Base-by-base conservation (phyloP, 2,329 filamentous ascomycete genomes). In the Diaporthe sp. region DNA sequence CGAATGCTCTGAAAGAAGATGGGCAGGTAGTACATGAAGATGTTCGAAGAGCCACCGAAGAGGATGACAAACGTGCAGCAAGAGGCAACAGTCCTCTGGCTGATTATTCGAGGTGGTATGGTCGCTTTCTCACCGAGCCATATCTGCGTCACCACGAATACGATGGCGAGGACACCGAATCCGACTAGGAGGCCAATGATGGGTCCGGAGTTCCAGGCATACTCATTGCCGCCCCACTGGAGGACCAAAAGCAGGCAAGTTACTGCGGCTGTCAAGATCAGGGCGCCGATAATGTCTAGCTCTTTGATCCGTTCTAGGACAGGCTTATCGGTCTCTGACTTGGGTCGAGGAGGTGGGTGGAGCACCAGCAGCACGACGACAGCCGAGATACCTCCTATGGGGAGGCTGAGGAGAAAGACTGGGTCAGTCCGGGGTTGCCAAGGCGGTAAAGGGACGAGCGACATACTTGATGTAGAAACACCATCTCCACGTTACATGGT, bases 401-500 rank as follows among this genome's bases (percentile, higher is more conserved):
- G 55, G 25, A 50, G 65, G 6, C 51, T 25, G 19, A 22, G 25
- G 37, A 10, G 53, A 27, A 71, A 39, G 2, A 47, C 56, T 27
- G 39, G 65, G 44, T 27, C 59, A 39, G n/a, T 72, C 30, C 27
- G 56, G 56, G 56, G 56, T 59, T 17, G 56, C 56, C 56, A 39
- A 59, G 55, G 12, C 2, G 10, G 12, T 4, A n/a, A 39, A 0
- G 19, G 35, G 56, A 35, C 30, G 9, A 35, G 9, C 32, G 32
- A 39, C 56, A 56, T 15, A 72, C 61, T 86, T 84, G 77, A 81
- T 78, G 73, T 80, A 78, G 78, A 86, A 86, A 77, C 85, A 87
- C 86, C 86, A 87, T 55, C 85, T 81, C 86, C 86, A 87, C 30
- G 84, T 84, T 15, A 81, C 80, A 37, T 84, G 81, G n/a, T 86